Evolutionary conservation across 179 eudicot species (phyloP).

Genomic region (Corrigiola litoralis): DNA sequence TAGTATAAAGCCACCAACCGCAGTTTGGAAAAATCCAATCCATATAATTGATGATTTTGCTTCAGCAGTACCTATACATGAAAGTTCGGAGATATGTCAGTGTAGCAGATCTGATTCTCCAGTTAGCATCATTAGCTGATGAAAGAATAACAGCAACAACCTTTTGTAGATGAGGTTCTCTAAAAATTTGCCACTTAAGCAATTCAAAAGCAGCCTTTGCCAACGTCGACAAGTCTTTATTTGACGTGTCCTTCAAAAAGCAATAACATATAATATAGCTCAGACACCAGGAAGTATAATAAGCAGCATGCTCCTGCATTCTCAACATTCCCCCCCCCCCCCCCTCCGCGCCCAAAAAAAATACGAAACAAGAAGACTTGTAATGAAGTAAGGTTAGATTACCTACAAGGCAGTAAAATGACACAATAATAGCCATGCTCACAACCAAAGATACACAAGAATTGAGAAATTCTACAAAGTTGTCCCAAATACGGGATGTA

Average conservation of each 20-base stretch:
- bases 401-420: too few relatives aligned
- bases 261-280: constrained; percentile 7
- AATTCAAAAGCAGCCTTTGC: constrained; percentile 98
- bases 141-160: constrained; percentile 70
- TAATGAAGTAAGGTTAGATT: too few relatives aligned
- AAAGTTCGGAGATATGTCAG: constrained; percentile 83
- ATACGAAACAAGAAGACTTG: too few relatives aligned
- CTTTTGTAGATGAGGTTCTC: constrained; percentile 66
- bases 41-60: background rate
- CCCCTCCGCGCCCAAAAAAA: too few relatives aligned
- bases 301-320: too few relatives aligned
- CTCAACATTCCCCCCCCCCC: too few relatives aligned
- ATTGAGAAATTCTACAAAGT: too few relatives aligned
- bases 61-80: constrained; percentile 73
- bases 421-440: too few relatives aligned
- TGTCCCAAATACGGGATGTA: too few relatives aligned
- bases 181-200: constrained; percentile 76
- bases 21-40: background rate
- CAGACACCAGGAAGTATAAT: too few relatives aligned
- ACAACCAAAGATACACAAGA: too few relatives aligned
- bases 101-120: constrained; percentile 98
- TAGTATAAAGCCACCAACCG: background rate
- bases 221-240: constrained; percentile 86
- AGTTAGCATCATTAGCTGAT: constrained; percentile 82
- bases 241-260: constrained; percentile 77